phyloP scores from a whole-genome alignment of 2,329 filamentous ascomycete genomes.

The Fusarium pilosicola region DNA sequence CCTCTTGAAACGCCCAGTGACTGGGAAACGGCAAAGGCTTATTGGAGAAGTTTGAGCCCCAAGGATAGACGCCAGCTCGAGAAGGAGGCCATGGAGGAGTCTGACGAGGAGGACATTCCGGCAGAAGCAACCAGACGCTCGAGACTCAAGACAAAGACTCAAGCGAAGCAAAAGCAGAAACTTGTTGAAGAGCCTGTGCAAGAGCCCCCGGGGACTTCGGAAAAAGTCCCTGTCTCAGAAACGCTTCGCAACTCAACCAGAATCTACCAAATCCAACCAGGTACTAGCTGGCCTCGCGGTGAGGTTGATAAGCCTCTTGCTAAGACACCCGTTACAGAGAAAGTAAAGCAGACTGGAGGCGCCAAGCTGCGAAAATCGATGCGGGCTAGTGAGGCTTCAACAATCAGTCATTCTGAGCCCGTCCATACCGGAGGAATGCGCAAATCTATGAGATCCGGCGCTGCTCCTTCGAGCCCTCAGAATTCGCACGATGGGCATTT shows the following conservation, averaged over 20 bases:
- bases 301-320: slow-evolving; percentile 17
- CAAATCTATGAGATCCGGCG: slow-evolving; percentile 47
- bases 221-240: slow-evolving; percentile 11
- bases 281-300: slow-evolving; percentile 44
- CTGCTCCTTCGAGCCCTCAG: slow-evolving; percentile 7
- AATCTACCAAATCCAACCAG: slow-evolving; percentile 54
- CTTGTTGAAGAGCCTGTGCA: slow-evolving; percentile 9
- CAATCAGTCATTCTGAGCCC: slow-evolving; percentile 11
- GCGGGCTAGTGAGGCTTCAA: slow-evolving; percentile 48
- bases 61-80: slow-evolving; percentile 72
- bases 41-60: slow-evolving; percentile 73
- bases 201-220: slow-evolving; percentile 5
- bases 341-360: neutral
- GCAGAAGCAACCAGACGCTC: slow-evolving; percentile 39
- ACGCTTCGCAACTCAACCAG: slow-evolving; percentile 37
- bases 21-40: slow-evolving; percentile 75
- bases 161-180: slow-evolving; percentile 49
- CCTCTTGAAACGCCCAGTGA: slow-evolving; percentile 52
- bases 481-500: slow-evolving; percentile 25
- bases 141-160: slow-evolving; percentile 47
- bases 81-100: slow-evolving; percentile 64
- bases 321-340: neutral
- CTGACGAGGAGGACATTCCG: slow-evolving; percentile 56
- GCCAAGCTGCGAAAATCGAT: slow-evolving; percentile 60
- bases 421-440: slow-evolving; percentile 45